phyloP scores from a whole-genome alignment of 176 grass and related monocot species.

The Poa annua region DNA sequence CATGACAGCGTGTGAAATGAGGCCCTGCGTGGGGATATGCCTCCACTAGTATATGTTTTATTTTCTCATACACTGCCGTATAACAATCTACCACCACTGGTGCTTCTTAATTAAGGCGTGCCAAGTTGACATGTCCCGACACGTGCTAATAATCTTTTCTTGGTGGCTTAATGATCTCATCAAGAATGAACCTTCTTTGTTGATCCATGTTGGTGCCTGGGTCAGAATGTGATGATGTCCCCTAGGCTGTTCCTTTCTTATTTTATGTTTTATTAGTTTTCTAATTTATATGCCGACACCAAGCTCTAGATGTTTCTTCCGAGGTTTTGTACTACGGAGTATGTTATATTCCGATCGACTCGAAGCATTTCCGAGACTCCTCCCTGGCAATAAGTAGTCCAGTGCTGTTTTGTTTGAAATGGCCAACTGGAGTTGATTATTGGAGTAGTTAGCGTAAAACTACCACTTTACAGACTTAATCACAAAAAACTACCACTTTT shows the following conservation, averaged over 20 bases:
- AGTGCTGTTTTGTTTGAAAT: not conserved
- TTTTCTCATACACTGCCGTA: too few species aligned
- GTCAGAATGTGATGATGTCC: not conserved
- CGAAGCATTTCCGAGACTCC: not conserved
- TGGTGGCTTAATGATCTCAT: not conserved
- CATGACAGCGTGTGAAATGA: not conserved
- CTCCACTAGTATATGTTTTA: too few species aligned
- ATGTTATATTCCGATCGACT: not conserved
- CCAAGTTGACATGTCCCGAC: constrained; percentile 27
- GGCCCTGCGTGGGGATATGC: not conserved
- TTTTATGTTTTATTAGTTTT: not conserved
- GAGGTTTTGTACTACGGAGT: not conserved
- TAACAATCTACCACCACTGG: not conserved
- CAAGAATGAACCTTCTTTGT: not conserved
- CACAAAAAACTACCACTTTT: too few species aligned
- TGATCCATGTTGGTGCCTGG: constrained; percentile 8
- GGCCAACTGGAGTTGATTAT: not conserved
- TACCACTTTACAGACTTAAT: too few species aligned
- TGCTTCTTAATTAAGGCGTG: not conserved
- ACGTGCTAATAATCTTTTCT: constrained; percentile 12
- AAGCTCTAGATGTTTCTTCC: not conserved
- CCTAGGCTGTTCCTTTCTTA: not conserved
- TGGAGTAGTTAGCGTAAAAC: too few species aligned
- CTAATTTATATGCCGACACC: not conserved
- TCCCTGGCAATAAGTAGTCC: not conserved